Evolutionary conservation across 2,329 filamentous ascomycete species (phyloP).

Genomic region (Neopestalotiopsis clavispora): DNA sequence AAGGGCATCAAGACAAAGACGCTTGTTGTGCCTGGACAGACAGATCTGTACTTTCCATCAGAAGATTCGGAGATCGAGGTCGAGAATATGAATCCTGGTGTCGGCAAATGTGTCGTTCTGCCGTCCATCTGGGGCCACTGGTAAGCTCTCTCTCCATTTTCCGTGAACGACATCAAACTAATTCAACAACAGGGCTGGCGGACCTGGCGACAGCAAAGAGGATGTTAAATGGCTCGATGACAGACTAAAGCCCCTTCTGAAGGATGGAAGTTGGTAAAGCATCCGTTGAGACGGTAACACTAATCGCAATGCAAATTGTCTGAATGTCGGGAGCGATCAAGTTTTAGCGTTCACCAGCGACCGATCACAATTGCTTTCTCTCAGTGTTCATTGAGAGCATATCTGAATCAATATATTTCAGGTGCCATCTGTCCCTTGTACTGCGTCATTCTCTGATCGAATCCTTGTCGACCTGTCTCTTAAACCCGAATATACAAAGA

Average conservation of each 20-base stretch:
- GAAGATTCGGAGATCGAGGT: constrained; percentile 82
- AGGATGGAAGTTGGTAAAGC: constrained; percentile 22
- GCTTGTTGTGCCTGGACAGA: constrained; percentile 72
- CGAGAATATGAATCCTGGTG: constrained; percentile 41
- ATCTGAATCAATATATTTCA: neutral
- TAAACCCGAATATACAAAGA: neutral
- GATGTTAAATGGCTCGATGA: constrained; percentile 76
- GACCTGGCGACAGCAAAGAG: constrained; percentile 72
- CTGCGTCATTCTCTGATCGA: neutral
- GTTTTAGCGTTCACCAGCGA: neutral
- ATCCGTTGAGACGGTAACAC: neutral
- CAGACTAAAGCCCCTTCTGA: constrained; percentile 55
- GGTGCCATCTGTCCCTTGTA: neutral
- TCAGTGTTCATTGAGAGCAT: neutral
- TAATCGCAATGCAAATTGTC: neutral
- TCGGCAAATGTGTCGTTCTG: constrained; percentile 41
- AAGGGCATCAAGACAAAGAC: constrained; percentile 73
- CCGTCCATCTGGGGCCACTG: constrained; percentile 50
- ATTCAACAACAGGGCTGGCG: constrained; percentile 57
- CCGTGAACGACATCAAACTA: neutral
- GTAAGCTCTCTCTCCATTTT: constrained; percentile 23
- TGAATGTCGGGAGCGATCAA: neutral
- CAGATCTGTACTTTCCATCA: constrained; percentile 81
- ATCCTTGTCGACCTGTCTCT: neutral
- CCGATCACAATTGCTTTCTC: neutral